Evolutionary conservation across 2,329 filamentous ascomycete species (phyloP).

Genomic region (Berkeleyomyces rouxiae): DNA sequence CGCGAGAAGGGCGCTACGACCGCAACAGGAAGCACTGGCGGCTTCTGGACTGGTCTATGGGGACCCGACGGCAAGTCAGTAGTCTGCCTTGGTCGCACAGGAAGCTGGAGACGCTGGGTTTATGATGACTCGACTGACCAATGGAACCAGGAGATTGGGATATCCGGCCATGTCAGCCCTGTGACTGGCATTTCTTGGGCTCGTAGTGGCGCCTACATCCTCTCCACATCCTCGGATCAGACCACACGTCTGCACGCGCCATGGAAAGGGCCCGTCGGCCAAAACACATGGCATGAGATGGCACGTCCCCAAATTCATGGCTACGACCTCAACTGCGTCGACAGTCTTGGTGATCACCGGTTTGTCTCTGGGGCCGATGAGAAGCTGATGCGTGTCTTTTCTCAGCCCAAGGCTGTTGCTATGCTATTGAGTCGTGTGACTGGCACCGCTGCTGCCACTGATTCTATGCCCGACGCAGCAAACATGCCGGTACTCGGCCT

Average conservation of each 20-base stretch:
- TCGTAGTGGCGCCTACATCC: slow-evolving; percentile 60
- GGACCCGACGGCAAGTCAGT: slow-evolving; percentile 54
- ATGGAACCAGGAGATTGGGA: slow-evolving; percentile 62
- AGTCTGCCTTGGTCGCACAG: slow-evolving; percentile 72
- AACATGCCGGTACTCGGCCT: slow-evolving; percentile 90
- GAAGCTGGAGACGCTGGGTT: slow-evolving; percentile 81
- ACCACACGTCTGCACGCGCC: slow-evolving; percentile 74
- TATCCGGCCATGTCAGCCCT: slow-evolving; percentile 69
- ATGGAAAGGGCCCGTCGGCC: slow-evolving; percentile 40
- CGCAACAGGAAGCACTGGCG: slow-evolving; percentile 85
- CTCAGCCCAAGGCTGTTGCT: slow-evolving; percentile 71
- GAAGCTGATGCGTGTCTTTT: slow-evolving; percentile 92
- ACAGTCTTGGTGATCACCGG: slow-evolving; percentile 51
- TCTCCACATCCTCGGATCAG: slow-evolving; percentile 83
- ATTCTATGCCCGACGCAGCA: slow-evolving; percentile 62
- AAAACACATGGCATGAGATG: slow-evolving; percentile 79
- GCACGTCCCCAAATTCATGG: slow-evolving; percentile 92
- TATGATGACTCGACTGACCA: slow-evolving; percentile 41
- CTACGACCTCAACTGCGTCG: slow-evolving; percentile 92
- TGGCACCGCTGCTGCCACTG: slow-evolving; percentile 24
- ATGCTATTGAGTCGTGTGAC: slow-evolving; percentile 53
- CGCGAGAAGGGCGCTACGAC: slow-evolving; percentile 90
- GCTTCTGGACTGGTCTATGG: slow-evolving; percentile 95
- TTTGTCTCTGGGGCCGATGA: slow-evolving; percentile 95
- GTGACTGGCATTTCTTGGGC: slow-evolving; percentile 78